Evolutionary conservation across 1,139 yeast species (phyloP), one percentile per base, ranked within the genome.

Genomic region (Spathaspora sp.): DNA sequence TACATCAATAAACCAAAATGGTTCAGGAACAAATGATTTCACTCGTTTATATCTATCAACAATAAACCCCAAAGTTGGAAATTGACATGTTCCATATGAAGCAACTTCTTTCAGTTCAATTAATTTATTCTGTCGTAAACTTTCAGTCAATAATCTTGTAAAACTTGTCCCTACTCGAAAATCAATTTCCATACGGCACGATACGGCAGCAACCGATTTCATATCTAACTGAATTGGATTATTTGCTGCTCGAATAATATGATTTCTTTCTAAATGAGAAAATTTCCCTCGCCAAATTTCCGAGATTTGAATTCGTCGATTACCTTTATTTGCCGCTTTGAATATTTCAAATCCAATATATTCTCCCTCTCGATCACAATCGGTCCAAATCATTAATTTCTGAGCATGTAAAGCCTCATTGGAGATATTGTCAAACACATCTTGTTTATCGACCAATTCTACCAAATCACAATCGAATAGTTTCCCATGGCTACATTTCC

Each of bases 321-420:
- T 90, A 0, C 76, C 76, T 52, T 70, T 70, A 42, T 65, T 62
- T 0, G 97, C 97, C 4, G 85, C 86, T 47, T 80, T 75, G 42
- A 79, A 74, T 20, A 95, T 81, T 60, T 93, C 98, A 72, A 80
- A 82, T 0, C 99, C 99, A 50, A 95, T 95, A 61, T 85, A 86
- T 64, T 95, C 99, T 1, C 99, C 99, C 61, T 95, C 99, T 38
- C 99, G 74, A 72, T 95, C 99, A 67, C 98, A 93, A 74, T 95
- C 99, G 1, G 99, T 95, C 99, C 99, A 95, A 8, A 95, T 89
- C 86, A 89, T 88, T 51, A 95, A 68, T 42, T 72, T 70, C 43
- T 81, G 77, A 4, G 88, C 80, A 26, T 56, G 60, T 36, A 84
- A 62, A 2, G 93, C 89, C 59, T 90, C 91, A 3, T 65, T 65